Evolutionary conservation across 768 basidiomycete genomes (phyloP), one percentile per base, ranked within the genome.

Genomic region (Leucocoprinus birnbaumii): DNA sequence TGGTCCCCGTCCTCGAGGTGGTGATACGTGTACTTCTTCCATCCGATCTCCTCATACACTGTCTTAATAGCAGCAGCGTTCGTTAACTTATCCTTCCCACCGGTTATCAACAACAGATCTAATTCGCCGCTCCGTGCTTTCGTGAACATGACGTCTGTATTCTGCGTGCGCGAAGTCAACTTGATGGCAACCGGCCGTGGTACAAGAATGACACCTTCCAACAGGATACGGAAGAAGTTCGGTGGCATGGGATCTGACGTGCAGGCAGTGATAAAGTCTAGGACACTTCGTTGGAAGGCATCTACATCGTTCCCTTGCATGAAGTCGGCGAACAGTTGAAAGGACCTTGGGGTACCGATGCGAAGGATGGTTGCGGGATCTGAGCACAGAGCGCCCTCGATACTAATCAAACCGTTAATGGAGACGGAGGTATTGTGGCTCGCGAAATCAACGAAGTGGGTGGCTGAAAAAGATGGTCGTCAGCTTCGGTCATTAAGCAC

Each of bases 1-100:
- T 72, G 71, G 46, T 66, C 68, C n/a, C 59, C 65, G 9, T 65
- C 60, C 9, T 60, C 56, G 6, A 70, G 52, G 19, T 26, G 37
- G 24, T 21, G 34, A 63, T 63, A 4, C 65, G 59, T 6, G 61
- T 53, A 21, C 43, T 64, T 48, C 63, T 46, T 54, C 67, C 57
- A 51, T 56, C 59, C 67, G 66, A 67, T 5, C 59, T 63, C 35
- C 60, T 61, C 35, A 62, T 42, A 18, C 58, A 62, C 14, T 63
- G 53, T 44, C 64, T 53, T 13, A 57, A 56, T 40, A 45, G 35
- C 68, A n/a, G 61, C 55, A 11, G 59, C 44, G 13, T 58, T 49
- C 31, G 65, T 56, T 18, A 68, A 41, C 26, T 59, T 51, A 56
- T 72, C 73, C 42, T 60, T 46, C 55, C 55, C 53, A 18, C 68